These are phyloP conservation scores for Pseudozyma hubeiensis DNA, from an alignment of 1,284 basidiomycete genomes.

Conservation along the genomic window DNA sequence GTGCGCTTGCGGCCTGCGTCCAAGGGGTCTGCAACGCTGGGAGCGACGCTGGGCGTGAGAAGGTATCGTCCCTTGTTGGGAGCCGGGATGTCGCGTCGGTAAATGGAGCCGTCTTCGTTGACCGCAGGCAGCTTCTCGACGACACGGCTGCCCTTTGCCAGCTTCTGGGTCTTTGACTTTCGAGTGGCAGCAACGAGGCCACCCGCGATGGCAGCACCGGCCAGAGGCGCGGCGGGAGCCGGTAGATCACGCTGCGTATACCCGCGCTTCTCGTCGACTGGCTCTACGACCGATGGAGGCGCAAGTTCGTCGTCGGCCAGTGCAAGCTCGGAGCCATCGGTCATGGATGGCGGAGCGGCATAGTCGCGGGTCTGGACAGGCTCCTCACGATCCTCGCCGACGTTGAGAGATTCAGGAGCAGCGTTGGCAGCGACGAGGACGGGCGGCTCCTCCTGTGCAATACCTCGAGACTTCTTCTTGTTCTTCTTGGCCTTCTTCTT, in stretches of 20 bases:
- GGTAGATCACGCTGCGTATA: conserved; percentile 33
- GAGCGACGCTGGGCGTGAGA: conserved; percentile 50
- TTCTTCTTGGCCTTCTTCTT: conserved; percentile 32
- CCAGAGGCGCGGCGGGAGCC: conserved; percentile 22
- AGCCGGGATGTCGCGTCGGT: conserved; percentile 27
- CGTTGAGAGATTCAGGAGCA: conserved; percentile 1
- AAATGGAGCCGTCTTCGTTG: conserved; percentile 25
- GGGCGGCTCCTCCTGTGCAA: conserved; percentile 7
- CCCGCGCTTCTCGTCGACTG: conserved; percentile 27
- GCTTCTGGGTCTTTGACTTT: conserved; percentile 20
- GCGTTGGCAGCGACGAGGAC: conserved; percentile 7
- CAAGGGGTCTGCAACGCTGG: conserved; percentile 48
- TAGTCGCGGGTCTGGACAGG: conserved; percentile 25
- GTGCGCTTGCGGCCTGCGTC: conserved; percentile 26
- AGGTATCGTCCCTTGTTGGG: conserved; percentile 36
- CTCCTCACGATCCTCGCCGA: not conserved
- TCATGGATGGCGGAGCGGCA: conserved; percentile 16
- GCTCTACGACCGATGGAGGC: conserved; percentile 15
- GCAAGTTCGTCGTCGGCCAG: conserved; percentile 28
- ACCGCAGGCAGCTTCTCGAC: conserved; percentile 41
- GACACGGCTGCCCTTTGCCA: conserved; percentile 28
- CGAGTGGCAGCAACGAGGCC: conserved; percentile 1
- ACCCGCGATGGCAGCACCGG: conserved; percentile 6
- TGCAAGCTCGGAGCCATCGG: conserved; percentile 21
- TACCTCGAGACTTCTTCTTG: conserved; percentile 7